These are phyloP conservation scores for Pestalotiopsis sp. DNA, from an alignment of 2,329 filamentous ascomycete species.

Conservation along the genomic window DNA sequence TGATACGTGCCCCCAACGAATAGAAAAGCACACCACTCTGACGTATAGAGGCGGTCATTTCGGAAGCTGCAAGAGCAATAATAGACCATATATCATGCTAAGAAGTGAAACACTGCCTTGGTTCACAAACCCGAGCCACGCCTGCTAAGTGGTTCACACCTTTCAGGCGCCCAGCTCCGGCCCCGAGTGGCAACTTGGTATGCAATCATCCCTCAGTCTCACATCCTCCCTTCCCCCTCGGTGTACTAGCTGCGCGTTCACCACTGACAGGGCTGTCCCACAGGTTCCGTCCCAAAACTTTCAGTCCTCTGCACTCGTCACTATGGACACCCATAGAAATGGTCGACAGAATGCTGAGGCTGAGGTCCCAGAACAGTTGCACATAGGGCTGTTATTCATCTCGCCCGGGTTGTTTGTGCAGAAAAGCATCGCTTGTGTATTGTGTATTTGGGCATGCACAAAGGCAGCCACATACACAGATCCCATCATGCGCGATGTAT, in stretches of 20 bases:
- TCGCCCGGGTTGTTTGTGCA: neutral
- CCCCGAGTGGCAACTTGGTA: neutral
- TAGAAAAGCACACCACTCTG: no score
- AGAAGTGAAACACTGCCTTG: neutral
- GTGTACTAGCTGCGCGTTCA: neutral
- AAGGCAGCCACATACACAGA: neutral
- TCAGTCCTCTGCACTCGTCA: neutral
- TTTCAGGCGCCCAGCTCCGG: neutral
- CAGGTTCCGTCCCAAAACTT: neutral
- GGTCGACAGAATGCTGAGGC: neutral
- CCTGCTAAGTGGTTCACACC: neutral
- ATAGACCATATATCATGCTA: neutral
- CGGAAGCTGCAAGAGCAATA: neutral
- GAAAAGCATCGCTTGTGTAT: neutral
- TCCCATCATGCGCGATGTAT: neutral
- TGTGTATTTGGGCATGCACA: neutral
- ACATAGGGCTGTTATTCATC: neutral
- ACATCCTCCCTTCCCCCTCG: neutral
- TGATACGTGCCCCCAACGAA: no score
- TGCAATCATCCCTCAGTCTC: neutral
- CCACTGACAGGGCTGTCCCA: neutral
- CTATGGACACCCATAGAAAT: neutral
- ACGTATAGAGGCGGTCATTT: neutral
- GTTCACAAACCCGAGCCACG: neutral
- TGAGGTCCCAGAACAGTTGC: neutral